Evolutionary conservation across 169 alveolate species (phyloP).

Genomic region (Plasmodium vinckei): DNA sequence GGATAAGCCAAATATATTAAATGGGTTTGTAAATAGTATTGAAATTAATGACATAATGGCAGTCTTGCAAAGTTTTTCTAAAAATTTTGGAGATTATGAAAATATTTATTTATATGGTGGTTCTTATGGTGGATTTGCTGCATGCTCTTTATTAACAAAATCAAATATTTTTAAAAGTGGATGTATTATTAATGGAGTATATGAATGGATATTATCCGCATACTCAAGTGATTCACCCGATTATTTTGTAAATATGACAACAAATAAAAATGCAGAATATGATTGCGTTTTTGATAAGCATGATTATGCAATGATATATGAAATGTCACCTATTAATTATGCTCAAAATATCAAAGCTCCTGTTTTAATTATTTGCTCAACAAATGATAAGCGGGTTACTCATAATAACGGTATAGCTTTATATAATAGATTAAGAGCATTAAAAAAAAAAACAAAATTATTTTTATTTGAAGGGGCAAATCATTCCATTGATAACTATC

Average conservation of each 20-base stretch:
- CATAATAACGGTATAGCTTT: constrained; percentile 62
- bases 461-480: constrained; percentile 41
- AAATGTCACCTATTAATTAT: constrained; percentile 38
- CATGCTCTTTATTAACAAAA: constrained; percentile 58
- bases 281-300: constrained; percentile 15
- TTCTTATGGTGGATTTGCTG: constrained; percentile 61
- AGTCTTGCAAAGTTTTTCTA: constrained; percentile 11
- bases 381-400: constrained; percentile 60
- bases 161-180: constrained; percentile 60
- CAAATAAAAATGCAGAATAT: constrained; percentile 28
- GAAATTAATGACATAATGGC: constrained; percentile 58
- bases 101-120: constrained; percentile 51
- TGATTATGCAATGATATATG: constrained; percentile 19
- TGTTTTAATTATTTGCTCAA: constrained; percentile 46
- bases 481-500: constrained; percentile 32
- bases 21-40: constrained; percentile 45
- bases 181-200: constrained; percentile 62
- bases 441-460: constrained; percentile 39
- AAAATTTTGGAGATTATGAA: constrained; percentile 57
- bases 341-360: constrained; percentile 50
- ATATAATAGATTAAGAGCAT: constrained; percentile 44
- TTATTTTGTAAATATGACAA: constrained; percentile 23
- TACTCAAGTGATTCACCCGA: constrained; percentile 60
- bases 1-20: constrained; percentile 26
- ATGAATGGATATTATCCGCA: constrained; percentile 52